A percentile compares a stretch with the other conserved stretches of the same genome.
These are phyloP conservation scores for Tuber indicum DNA, from an alignment of 495 filamentous ascomycete species.

Conservation along the genomic window DNA sequence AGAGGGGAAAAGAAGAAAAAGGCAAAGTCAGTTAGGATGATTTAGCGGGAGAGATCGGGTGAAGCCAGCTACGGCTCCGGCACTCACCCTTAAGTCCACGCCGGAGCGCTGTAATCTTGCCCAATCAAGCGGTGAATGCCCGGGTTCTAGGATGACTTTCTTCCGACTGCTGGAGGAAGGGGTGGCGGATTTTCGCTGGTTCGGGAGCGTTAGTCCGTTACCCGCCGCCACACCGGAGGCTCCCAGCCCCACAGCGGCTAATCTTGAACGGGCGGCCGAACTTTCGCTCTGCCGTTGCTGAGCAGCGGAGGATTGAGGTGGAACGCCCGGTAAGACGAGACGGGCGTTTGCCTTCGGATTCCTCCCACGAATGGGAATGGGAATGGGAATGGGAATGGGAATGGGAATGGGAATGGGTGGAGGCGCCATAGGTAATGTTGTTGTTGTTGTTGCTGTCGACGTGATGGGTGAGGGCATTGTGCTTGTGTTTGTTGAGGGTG, in stretches of 20 bases:
- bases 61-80: not conserved
- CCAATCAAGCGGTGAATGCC: constrained; percentile 94
- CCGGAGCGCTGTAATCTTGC: constrained; percentile 49
- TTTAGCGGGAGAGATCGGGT: not conserved
- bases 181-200: constrained; percentile 10
- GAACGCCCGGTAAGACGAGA: constrained; percentile 10
- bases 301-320: constrained; percentile 21
- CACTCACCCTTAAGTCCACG: constrained; percentile 35
- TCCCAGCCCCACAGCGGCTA: constrained; percentile 28
- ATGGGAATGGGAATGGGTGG: constrained; percentile 19
- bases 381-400: constrained; percentile 17
- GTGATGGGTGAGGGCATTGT: not conserved
- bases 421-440: constrained; percentile 27
- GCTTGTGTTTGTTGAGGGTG: not conserved
- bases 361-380: constrained; percentile 34
- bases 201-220: constrained; percentile 31
- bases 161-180: constrained; percentile 27
- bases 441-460: not conserved
- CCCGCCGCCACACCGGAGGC: constrained; percentile 39
- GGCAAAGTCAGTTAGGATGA: constrained; percentile 6
- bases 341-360: constrained; percentile 33
- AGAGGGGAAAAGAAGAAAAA: not conserved
- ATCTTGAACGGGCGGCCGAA: constrained; percentile 21
- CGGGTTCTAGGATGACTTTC: constrained; percentile 71
- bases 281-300: constrained; percentile 28